Evolutionary conservation across 2,329 filamentous ascomycete genomes (phyloP).

Genomic region (Periconia sp.): DNA sequence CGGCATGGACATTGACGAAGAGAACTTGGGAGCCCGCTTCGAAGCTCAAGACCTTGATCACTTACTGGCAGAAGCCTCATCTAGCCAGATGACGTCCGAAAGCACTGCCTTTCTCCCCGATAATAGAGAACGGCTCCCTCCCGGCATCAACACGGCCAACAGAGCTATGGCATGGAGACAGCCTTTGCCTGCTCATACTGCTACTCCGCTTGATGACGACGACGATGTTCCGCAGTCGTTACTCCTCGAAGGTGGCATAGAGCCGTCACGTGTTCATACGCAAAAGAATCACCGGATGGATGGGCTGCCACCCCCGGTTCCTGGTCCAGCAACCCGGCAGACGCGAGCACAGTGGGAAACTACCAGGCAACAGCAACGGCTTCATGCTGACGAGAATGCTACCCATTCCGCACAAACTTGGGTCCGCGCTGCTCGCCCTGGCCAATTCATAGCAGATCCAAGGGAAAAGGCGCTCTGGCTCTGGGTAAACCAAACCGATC

Average conservation of each 20-base stretch:
- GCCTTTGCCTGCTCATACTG: slow-evolving; percentile 16
- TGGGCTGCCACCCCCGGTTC: slow-evolving; percentile 45
- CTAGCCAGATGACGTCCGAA: slow-evolving; percentile 51
- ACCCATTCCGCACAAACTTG: slow-evolving; percentile 20
- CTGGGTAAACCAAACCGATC: slow-evolving; percentile 87
- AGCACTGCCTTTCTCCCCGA: slow-evolving; percentile 42
- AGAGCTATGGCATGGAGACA: slow-evolving; percentile 44
- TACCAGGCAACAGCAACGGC: slow-evolving; percentile 48
- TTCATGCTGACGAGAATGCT: slow-evolving; percentile 38
- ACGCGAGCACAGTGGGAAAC: slow-evolving; percentile 55
- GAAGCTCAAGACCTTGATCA: slow-evolving; percentile 61
- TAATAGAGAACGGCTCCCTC: slow-evolving; percentile 24
- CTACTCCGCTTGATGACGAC: slow-evolving; percentile 50
- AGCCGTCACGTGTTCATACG: slow-evolving; percentile 24
- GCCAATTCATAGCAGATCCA: slow-evolving; percentile 51
- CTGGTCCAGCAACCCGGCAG: slow-evolving; percentile 46
- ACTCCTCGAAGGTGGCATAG: slow-evolving; percentile 56
- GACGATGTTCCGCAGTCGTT: slow-evolving; percentile 67
- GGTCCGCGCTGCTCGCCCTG: slow-evolving; percentile 23
- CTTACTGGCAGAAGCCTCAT: slow-evolving; percentile 54
- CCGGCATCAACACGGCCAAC: slow-evolving; percentile 28
- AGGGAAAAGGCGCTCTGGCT: slow-evolving; percentile 85
- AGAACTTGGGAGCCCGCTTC: slow-evolving; percentile 53
- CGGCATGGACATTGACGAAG: slow-evolving; percentile 53
- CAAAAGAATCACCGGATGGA: slow-evolving; percentile 21